Conservation (phyloP, 208 protist genomes). For the Porcisia hertigi region DNA sequence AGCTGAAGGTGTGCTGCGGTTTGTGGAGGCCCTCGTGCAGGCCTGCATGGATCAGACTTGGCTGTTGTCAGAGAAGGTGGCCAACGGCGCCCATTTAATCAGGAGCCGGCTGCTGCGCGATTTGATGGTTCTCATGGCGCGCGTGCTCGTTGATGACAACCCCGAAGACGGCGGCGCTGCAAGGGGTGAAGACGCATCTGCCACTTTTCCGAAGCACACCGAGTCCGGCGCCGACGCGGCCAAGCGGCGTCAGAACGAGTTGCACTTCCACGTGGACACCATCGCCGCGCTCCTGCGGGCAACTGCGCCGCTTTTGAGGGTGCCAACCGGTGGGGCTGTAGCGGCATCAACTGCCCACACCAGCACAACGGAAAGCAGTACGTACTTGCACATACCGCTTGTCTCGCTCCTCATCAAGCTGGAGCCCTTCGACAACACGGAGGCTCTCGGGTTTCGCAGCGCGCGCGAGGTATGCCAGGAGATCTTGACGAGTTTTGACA, state of each 20-base stretch:
- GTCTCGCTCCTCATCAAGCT: constrained; percentile 83
- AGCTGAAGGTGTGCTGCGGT: constrained; percentile 40
- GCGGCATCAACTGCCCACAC: constrained; percentile 8
- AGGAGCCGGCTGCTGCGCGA: constrained; percentile 48
- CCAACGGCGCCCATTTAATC: constrained; percentile 45
- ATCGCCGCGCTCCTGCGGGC: constrained; percentile 73
- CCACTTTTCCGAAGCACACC: background rate
- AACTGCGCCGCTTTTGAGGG: constrained; percentile 68
- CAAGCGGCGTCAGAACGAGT: constrained; percentile 17
- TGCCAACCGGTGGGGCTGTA: constrained; percentile 11
- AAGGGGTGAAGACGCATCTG: constrained; percentile 10
- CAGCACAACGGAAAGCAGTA: constrained; percentile 5
- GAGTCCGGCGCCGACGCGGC: constrained; percentile 2
- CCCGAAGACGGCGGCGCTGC: constrained; percentile 11
- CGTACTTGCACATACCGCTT: constrained; percentile 74
- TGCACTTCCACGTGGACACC: constrained; percentile 57
- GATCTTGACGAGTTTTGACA: constrained; percentile 78
- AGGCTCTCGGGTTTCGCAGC: constrained; percentile 58
- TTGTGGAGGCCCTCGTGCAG: constrained; percentile 47
- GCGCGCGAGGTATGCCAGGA: constrained; percentile 79
- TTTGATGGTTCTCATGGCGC: constrained; percentile 76
- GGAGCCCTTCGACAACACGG: constrained; percentile 59
- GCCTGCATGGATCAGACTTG: constrained; percentile 60
- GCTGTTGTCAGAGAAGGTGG: constrained; percentile 63
- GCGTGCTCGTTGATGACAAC: constrained; percentile 45